A percentile compares a stretch with the other conserved stretches of the same genome.
Conservation (phyloP, 2,329 filamentous ascomycete species). For the Diaporthe sp. region DNA sequence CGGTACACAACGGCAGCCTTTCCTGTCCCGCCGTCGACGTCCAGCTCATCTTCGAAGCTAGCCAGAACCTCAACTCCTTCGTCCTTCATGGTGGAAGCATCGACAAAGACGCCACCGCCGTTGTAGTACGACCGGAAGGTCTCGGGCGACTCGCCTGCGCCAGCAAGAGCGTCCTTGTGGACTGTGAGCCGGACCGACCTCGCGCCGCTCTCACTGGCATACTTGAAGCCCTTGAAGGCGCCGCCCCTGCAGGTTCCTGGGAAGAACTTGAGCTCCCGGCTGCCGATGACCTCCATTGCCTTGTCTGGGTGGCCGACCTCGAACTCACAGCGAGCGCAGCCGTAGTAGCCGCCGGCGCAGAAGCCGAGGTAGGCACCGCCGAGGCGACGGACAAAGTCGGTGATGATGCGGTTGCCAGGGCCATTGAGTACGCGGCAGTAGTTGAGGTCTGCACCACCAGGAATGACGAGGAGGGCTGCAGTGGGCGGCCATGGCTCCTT, state of each 20-base stretch:
- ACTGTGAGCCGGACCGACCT: constrained; percentile 78
- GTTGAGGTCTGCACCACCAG: constrained; percentile 92
- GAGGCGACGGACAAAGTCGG: constrained; percentile 80
- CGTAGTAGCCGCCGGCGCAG: constrained; percentile 96
- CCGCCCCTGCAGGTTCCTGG: constrained; percentile 87
- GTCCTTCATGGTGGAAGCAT: constrained; percentile 72
- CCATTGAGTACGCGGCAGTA: constrained; percentile 93
- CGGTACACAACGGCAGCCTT: constrained; percentile 87
- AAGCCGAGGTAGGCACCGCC: constrained; percentile 92
- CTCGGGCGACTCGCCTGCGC: constrained; percentile 64
- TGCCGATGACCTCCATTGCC: constrained; percentile 85
- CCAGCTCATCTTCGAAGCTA: constrained; percentile 79
- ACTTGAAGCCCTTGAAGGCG: constrained; percentile 91
- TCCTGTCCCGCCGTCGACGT: constrained; percentile 80
- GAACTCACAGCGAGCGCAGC: constrained; percentile 85
- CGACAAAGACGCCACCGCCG: constrained; percentile 92
- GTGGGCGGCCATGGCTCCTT: constrained; percentile 92
- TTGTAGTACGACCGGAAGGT: constrained; percentile 89
- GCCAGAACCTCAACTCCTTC: constrained; percentile 85
- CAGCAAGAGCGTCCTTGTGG: constrained; percentile 68
- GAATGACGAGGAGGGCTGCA: constrained; percentile 91
- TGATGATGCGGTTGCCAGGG: constrained; percentile 85
- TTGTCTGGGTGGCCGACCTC: constrained; percentile 79
- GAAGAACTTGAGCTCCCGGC: constrained; percentile 88
- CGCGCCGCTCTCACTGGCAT: constrained; percentile 88